Base-by-base conservation (phyloP, 2,329 filamentous ascomycete genomes). In the Arachnomyces sp. region DNA sequence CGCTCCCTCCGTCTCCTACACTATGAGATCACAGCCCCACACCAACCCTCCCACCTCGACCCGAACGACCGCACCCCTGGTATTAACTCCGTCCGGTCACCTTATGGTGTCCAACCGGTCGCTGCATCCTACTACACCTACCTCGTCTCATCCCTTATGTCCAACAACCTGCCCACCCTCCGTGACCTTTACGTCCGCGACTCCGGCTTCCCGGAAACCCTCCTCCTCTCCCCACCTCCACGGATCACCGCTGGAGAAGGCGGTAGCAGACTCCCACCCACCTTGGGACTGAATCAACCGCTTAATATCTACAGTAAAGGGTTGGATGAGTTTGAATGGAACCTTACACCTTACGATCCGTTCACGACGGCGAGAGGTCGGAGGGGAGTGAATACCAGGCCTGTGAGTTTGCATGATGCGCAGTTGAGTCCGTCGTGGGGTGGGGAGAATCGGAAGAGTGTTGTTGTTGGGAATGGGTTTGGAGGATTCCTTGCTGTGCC, bases 161-260 rank as follows among this genome's bases (percentile, higher is more conserved):
- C 79, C 12, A 83, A 82, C 46, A 76, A 78, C 6, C 73, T 96
- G 6, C 87, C 88, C 1, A 76, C 74, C 28, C 72, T 96, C 7
- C 74, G 74, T 28, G 77, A 81, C 15, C 75, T 96, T 6, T 95
- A 93, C 58, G 90, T 95, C 13, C 83, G 86, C 37, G 88, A 95
- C 53, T 77, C 83, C 17, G 73, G 77, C 36, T 95, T 96, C 57
- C 81, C 88, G 2, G 86, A 94, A 50, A 74, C 82, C 8, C 76
- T 95, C 4, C 73, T 88, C 11, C 71, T 90, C 5, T 76, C 80
- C 1, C 84, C 83, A 1, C 82, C 85, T 2, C 69, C 68, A 1
- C 67, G 71, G 5, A 62, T 71, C 1, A 77, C 75, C 45, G 70
- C 68, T 1, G 57, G 56, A 8, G 56, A 53, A n/a, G 44, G 38